phyloP scores from a whole-genome alignment of 179 eudicot species.

The Beta corolliflora region DNA sequence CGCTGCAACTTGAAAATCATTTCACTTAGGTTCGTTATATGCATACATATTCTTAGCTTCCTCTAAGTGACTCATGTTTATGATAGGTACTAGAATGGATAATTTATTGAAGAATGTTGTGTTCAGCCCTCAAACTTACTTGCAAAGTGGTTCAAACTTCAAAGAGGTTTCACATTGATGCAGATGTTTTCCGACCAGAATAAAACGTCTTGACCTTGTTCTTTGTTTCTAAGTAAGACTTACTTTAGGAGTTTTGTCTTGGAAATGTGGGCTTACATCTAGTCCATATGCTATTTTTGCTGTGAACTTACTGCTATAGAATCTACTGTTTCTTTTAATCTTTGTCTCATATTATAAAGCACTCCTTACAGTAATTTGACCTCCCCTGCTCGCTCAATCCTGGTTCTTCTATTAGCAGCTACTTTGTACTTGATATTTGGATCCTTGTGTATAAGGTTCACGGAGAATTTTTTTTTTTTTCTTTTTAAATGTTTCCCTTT shows the following conservation, averaged over 20 bases:
- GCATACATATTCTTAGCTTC: not conserved
- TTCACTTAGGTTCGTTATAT: not conserved
- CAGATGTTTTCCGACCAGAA: not conserved
- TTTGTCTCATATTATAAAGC: too few species aligned
- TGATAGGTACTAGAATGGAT: not conserved
- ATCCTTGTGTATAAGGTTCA: too few species aligned
- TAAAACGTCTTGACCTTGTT: not conserved
- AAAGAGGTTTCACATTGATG: not conserved
- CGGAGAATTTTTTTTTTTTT: too few species aligned
- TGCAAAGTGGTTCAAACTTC: slow-evolving; percentile 6
- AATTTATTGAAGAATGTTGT: not conserved
- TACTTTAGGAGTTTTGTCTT: not conserved
- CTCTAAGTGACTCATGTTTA: not conserved
- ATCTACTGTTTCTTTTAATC: not conserved
- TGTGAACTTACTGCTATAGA: not conserved
- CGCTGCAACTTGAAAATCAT: not conserved
- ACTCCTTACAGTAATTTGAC: too few species aligned
- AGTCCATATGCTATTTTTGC: not conserved
- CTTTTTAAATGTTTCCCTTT: too few species aligned
- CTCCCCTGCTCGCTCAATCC: too few species aligned
- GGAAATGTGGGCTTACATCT: not conserved
- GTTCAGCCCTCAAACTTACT: not conserved
- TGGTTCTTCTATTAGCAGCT: too few species aligned
- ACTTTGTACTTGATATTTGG: too few species aligned
- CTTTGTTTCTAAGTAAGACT: not conserved